Conservation (phyloP, 352 stramenopile species). For the Phytophthora crassamura region DNA sequence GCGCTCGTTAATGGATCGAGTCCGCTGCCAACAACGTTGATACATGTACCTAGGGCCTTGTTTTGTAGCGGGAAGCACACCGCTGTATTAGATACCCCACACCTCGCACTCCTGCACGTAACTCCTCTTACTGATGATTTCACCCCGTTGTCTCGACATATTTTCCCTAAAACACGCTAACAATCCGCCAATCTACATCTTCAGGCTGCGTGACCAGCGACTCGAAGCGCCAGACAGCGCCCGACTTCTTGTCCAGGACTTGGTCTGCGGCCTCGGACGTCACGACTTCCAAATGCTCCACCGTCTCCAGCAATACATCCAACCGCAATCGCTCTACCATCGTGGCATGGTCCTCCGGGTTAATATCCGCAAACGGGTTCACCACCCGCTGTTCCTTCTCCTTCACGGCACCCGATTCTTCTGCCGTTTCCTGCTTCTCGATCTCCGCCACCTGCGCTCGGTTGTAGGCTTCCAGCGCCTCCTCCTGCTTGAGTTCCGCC, state of each 20-base stretch:
- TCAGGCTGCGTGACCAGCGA: constrained; percentile 56
- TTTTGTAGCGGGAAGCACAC: no score
- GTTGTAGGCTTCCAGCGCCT: constrained; percentile 44
- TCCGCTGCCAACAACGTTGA: no score
- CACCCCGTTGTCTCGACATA: not conserved
- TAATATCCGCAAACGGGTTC: constrained; percentile 16
- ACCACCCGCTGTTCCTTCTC: constrained; percentile 14
- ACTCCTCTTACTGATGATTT: not conserved
- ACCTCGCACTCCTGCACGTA: not conserved
- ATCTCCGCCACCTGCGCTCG: constrained; percentile 40
- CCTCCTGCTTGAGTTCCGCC: constrained; percentile 50
- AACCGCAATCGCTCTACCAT: constrained; percentile 52
- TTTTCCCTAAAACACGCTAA: constrained; percentile 40
- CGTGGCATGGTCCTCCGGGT: constrained; percentile 26
- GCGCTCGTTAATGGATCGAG: no score
- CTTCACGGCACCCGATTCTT: constrained; percentile 4
- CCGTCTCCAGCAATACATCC: constrained; percentile 47
- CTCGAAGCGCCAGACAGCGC: constrained; percentile 50
- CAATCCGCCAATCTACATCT: constrained; percentile 62
- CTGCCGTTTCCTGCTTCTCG: constrained; percentile 33
- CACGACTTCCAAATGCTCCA: constrained; percentile 51
- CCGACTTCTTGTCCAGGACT: constrained; percentile 39
- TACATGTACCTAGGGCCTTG: no score
- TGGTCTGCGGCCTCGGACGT: constrained; percentile 35
- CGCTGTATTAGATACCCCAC: no score